Conservation (phyloP, 306 rosid species). For the Medicago truncatula region DNA sequence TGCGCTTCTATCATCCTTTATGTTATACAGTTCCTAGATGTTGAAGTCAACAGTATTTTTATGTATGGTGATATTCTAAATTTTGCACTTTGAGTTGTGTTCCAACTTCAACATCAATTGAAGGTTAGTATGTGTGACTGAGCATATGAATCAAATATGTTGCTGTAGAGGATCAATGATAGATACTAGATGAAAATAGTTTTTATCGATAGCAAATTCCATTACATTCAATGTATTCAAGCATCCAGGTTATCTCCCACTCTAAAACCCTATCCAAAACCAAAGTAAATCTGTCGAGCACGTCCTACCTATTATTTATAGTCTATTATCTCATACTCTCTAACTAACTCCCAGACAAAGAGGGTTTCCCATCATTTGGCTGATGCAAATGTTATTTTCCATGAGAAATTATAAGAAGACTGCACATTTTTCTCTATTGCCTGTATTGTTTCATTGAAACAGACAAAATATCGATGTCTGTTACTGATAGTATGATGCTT, state of each 20-base stretch:
- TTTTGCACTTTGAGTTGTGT: not conserved
- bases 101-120: constrained; percentile 1
- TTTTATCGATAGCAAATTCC: not conserved
- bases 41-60: not conserved
- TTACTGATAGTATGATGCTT: constrained; percentile 19
- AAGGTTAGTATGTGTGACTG: constrained; percentile 11
- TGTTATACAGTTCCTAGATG: no score
- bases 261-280: not conserved
- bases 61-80: not conserved
- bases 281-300: not conserved
- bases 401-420: not conserved
- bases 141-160: not conserved
- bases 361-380: constrained; percentile 5
- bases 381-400: constrained; percentile 26
- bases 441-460: not conserved
- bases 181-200: not conserved
- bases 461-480: not conserved
- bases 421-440: not conserved
- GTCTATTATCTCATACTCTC: not conserved
- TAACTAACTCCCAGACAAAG: not conserved
- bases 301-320: not conserved
- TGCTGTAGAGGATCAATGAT: not conserved
- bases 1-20: no score
- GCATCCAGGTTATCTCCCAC: constrained; percentile 2
- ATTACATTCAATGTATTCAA: not conserved